Evolutionary conservation across 2,329 filamentous ascomycete genomes (phyloP).

Genomic region (Byssochlamys sp.): DNA sequence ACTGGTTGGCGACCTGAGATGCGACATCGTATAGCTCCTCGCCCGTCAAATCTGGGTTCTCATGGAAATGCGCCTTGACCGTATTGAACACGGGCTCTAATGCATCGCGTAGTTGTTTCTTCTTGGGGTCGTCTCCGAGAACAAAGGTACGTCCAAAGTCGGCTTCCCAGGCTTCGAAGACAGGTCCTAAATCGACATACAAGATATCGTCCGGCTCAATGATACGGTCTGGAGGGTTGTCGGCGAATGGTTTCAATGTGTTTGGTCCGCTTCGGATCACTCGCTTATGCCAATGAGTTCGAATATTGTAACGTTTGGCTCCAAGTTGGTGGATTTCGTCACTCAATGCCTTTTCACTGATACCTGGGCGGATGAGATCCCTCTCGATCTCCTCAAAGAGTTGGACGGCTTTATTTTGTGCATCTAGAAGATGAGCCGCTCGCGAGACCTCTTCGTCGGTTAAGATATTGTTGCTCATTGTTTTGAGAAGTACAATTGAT

Average conservation of each 20-base stretch:
- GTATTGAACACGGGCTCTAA: slow-evolving; percentile 39
- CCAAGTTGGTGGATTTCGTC: slow-evolving; percentile 41
- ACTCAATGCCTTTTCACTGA: slow-evolving; percentile 41
- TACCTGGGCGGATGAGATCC: slow-evolving; percentile 38
- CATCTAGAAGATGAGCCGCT: slow-evolving; percentile 35
- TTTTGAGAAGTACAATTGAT: not conserved
- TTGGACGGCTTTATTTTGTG: slow-evolving; percentile 37
- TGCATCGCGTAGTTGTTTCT: slow-evolving; percentile 37
- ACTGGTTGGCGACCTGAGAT: slow-evolving; percentile 25
- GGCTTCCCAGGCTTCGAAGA: slow-evolving; percentile 46
- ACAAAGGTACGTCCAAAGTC: slow-evolving; percentile 47
- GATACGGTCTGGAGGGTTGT: slow-evolving; percentile 42
- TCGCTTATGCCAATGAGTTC: slow-evolving; percentile 46
- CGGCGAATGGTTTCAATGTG: slow-evolving; percentile 39
- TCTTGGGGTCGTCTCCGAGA: slow-evolving; percentile 38
- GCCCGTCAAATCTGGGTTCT: slow-evolving; percentile 39
- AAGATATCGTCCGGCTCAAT: slow-evolving; percentile 43
- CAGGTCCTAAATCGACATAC: slow-evolving; percentile 44
- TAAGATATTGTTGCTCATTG: not conserved
- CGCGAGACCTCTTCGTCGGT: slow-evolving; percentile 13
- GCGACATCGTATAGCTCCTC: slow-evolving; percentile 40
- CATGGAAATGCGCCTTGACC: slow-evolving; percentile 34
- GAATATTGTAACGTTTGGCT: slow-evolving; percentile 33
- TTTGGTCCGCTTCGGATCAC: slow-evolving; percentile 43
- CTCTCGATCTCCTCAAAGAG: slow-evolving; percentile 42